Percentiles rank a stretch among this genome's conserved stretches.
Conservation (phyloP, 73 alveolate genomes). For the Paramecium tetraurelia region DNA sequence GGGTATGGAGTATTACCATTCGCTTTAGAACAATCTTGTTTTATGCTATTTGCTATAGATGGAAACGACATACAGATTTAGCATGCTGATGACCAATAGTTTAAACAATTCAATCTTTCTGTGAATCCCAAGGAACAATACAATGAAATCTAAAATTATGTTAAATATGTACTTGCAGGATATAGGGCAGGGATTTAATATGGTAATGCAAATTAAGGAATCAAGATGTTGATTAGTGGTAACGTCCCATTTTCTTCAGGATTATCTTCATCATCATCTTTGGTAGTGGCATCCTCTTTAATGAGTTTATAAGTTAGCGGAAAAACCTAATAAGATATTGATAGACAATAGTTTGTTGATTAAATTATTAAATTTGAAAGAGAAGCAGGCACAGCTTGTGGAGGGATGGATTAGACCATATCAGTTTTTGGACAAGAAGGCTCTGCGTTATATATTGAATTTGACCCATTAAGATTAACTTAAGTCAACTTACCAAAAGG, state of each 20-base stretch:
- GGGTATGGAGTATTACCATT: conserved; percentile 89
- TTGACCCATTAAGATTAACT: conserved; percentile 67
- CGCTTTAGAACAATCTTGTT: conserved; percentile 83
- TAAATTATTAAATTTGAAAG: conserved; percentile 68
- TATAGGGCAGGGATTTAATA: conserved; percentile 71
- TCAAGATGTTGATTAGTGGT: conserved; percentile 81
- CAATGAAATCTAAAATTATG: conserved; percentile 57
- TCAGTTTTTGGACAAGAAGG: conserved; percentile 81
- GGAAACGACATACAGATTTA: conserved; percentile 66
- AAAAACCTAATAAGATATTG: conserved; percentile 11
- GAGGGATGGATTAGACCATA: conserved; percentile 90
- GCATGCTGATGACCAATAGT: conserved; percentile 73
- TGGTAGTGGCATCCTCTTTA: conserved; percentile 79
- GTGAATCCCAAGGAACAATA: conserved; percentile 63
- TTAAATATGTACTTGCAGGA: conserved; percentile 83
- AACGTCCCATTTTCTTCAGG: conserved; percentile 90
- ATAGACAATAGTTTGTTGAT: conserved; percentile 60
- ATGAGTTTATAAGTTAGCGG: conserved; percentile 76
- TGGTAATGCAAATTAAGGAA: conserved; percentile 61
- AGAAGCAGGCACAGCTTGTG: conserved; percentile 86
- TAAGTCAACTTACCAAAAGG: conserved; percentile 74
- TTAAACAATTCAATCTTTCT: conserved; percentile 41
- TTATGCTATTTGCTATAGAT: conserved; percentile 73
- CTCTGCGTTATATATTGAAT: conserved; percentile 71
- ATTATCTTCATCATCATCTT: conserved; percentile 76